Base-by-base conservation (phyloP, 2,329 filamentous ascomycete genomes). In the Teratosphaeria zuluensis region DNA sequence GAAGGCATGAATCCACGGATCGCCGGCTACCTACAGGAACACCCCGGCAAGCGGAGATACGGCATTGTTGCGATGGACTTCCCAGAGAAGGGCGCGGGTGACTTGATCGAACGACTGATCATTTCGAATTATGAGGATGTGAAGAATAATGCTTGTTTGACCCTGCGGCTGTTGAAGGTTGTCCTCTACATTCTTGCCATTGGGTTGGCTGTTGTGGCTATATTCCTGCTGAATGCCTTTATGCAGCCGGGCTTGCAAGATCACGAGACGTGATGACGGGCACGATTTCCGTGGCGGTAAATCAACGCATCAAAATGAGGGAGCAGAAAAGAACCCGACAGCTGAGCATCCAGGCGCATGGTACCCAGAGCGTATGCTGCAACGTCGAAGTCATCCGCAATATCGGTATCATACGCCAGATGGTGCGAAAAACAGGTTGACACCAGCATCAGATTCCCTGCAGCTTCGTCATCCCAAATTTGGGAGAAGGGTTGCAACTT, bases 111-210 rank as follows among this genome's bases (percentile, higher is more conserved):
- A 51, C 65, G 67, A 58, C 63, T 78, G 55, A 74, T 78, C 12
- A 28, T n/a, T 12, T 32, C 38, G 19, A 55, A 55, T 46, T 46
- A n/a, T 32, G 31, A 46, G 16, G 11, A 24, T 16, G 30, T n/a
- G n/a, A 21, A 30, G 8, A 21, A 19, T 21, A 21, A 54, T 21
- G 9, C 42, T 48, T n/a, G 16, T 48, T 19, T n/a, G 16, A 48
- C n/a, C 1, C 42, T 48, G 5, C 42, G 19, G 19, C 42, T 19
- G 8, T 11, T 48, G 16, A 48, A 21, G 42, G 7, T 68, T 66
- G 72, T 85, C 81, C 63, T 87, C 83, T 62, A 82, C 82, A 67
- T 85, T 81, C 57, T 81, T 75, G 51, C 85, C 82, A 33, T 82
- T 77, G 0, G 85, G 80, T 0, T 87, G 78, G 12, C 81, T 71